Conservation (phyloP, 805 yeast species). For the Metschnikowia arizonensis region DNA sequence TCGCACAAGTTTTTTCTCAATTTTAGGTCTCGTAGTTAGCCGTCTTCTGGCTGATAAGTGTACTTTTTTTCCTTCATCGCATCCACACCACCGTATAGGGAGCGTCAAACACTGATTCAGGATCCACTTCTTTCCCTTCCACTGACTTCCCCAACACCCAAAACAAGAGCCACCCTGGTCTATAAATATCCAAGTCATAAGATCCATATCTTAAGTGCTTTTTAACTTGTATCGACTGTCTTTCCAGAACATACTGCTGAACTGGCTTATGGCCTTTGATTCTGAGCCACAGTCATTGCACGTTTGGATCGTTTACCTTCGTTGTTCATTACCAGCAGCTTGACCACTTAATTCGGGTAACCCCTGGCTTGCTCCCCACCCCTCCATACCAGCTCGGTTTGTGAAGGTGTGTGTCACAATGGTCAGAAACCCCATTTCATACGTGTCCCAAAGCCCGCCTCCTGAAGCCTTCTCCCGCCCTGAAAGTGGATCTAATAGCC, state of each 20-base stretch:
- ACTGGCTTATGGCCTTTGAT: not conserved
- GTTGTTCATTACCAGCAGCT: not conserved
- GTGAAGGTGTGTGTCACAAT: not conserved
- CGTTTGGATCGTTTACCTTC: not conserved
- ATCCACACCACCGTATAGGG: not conserved
- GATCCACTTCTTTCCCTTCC: not conserved
- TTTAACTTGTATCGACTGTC: not conserved
- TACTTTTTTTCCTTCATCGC: constrained; percentile 3
- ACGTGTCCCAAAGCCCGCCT: constrained; percentile 4
- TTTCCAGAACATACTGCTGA: not conserved
- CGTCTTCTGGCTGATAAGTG: not conserved
- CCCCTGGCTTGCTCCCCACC: not conserved
- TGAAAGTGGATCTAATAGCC: constrained; percentile 2
- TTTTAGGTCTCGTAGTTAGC: not conserved
- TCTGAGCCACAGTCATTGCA: not conserved
- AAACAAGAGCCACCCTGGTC: not conserved
- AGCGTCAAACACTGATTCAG: not conserved
- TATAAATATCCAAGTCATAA: not conserved
- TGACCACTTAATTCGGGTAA: not conserved
- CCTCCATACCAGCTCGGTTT: not conserved
- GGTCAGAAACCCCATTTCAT: constrained; percentile 1
- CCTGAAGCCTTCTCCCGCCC: constrained; percentile 1
- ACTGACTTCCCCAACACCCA: not conserved
- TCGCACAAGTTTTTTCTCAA: not conserved
- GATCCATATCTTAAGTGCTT: not conserved